Evolutionary conservation across 179 eudicot genomes (phyloP), one percentile per base, ranked within the genome.

Genomic region (Gypsophila paniculata): DNA sequence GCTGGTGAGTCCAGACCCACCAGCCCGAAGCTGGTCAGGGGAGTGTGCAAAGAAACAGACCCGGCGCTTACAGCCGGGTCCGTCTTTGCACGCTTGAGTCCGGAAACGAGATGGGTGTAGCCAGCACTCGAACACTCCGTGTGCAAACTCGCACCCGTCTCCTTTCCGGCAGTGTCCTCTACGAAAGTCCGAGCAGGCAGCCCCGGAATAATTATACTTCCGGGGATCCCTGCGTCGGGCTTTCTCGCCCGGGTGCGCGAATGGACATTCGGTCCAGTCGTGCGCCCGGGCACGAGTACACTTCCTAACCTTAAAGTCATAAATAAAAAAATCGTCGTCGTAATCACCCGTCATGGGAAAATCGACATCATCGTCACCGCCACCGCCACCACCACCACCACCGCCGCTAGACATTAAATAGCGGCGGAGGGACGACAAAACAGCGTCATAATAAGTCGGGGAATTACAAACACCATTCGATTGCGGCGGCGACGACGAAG

Each of bases 211-310:
- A 29, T 80, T 85, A 58, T 70, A 79, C 87, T 75, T 77, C 5
- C 93, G 74, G 0, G 98, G 98, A 25, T 93, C 98, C 58, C 98
- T 70, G 26, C 97, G 83, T 23, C 98, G 88, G n/a, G 98, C 98
- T 60, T 93, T 93, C 78, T 93, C 98, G 0, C 93, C 96, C 0
- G 96, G 93, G 46, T 93, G 98, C 0, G 91, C 96, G 77, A 72
- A 93, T 23, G 98, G 98, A 59, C 98, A 93, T 85, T 90, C 98
- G 0, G 95, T 93, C 98, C 98, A 93, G 77, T 93, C 98, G 46
- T 93, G 96, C 0, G 98, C 88, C 72, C 98, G 76, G 3, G 82
- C 96, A 7, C 96, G 87, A 0, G 84, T 81, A 79, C 98, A 93
- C 58, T 82, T 79, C 68, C 85, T 72, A 7, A 93, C 86, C 71